Evolutionary conservation across 1,284 basidiomycete species (phyloP), one percentile per base, ranked within the genome.

Genomic region (Malassezia sp.): DNA sequence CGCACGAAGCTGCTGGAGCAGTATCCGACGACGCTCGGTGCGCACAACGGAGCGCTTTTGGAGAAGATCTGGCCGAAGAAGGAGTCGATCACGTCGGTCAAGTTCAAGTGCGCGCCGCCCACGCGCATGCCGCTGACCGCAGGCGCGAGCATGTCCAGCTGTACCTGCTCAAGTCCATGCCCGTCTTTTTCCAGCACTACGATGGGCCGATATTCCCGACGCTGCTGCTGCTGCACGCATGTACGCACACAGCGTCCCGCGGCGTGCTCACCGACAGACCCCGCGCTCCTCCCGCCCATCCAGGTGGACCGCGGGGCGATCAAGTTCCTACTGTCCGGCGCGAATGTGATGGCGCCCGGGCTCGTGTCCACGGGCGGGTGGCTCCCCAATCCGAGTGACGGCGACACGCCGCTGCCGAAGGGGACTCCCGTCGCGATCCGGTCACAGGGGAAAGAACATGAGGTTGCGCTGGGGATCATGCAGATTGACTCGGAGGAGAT

Each of bases 11-110:
- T 96, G 26, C 76, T 91, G 43, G 78, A 82, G 26, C 88, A 95
- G 67, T 84, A 87, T 78, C 85, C 83, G 49, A 46, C 53, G 6
- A 57, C 61, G 12, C 44, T 64, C 4, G 63, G 55, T 4, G 53
- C 60, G 17, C 58, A 71, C 32, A 84, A 84, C 54, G 79, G 80
- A 2, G 70, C 62, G 1, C 65, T 79, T 15, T 74, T 99, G 18
- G 93, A 99, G 69, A 78, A 79, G 60, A 80, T 97, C 47, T 96
- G 93, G 93, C 88, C 90, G 11, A 99, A 97, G 82, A 97, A 97
- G 77, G 90, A 96, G 74, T 76, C 82, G 1, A 75, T 96, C 36
- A 83, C 85, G 7, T 81, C 85, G 60, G 85, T 90, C 52, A 97
- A 96, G 77, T 70, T 66, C 39, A 95, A 89, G 90, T 93, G 63